A percentile compares a stretch with the other conserved stretches of the same genome.
phyloP scores from a whole-genome alignment of 73 alveolate genomes.

The Uronychia setigera region DNA sequence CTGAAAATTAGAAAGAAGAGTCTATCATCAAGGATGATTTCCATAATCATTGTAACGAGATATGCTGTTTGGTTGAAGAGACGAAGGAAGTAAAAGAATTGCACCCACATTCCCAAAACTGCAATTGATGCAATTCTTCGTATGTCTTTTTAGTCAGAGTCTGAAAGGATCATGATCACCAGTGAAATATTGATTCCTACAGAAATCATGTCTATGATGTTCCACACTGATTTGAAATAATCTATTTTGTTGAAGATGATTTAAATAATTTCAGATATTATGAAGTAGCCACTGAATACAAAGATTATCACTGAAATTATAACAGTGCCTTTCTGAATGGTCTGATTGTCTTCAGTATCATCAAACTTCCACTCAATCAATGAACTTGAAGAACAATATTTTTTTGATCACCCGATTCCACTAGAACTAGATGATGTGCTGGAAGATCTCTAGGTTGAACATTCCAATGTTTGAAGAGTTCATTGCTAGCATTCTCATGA shows the following conservation, averaged over 20 bases:
- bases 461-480: neutral
- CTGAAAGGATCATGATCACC: neutral
- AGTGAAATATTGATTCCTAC: neutral
- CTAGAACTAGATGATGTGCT: neutral
- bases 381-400: too few relatives aligned
- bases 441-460: neutral
- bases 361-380: too few relatives aligned
- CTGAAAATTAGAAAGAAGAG: conserved; percentile 27
- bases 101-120: conserved; percentile 26
- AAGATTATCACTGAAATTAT: too few relatives aligned
- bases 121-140: conserved; percentile 15
- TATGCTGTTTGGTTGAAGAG: conserved; percentile 40
- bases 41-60: conserved; percentile 32
- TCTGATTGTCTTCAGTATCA: too few relatives aligned
- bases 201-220: neutral
- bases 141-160: conserved; percentile 1
- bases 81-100: conserved; percentile 48
- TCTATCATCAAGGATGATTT: conserved; percentile 13
- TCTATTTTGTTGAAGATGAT: too few relatives aligned
- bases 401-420: too few relatives aligned
- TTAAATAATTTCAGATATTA: too few relatives aligned
- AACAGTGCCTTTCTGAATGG: too few relatives aligned
- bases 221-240: neutral
- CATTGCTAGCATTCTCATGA: neutral
- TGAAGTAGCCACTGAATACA: too few relatives aligned